Percentiles rank a stretch among this genome's conserved stretches.
Conservation (phyloP, 495 filamentous ascomycete genomes). For the Gamarada debralockiae region DNA sequence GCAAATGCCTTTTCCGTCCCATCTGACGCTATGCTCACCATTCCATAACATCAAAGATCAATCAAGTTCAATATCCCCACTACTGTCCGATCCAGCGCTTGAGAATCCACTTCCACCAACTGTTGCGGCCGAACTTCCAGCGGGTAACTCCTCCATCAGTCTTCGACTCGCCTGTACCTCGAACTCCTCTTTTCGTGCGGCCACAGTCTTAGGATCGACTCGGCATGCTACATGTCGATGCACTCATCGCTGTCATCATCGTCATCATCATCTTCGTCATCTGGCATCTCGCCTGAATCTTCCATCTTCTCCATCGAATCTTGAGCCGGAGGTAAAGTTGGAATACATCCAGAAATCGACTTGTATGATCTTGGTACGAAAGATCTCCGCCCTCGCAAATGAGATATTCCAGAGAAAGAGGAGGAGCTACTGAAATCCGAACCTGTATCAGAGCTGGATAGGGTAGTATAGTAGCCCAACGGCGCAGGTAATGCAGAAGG, state of each 20-base stretch:
- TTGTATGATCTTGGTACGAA: constrained; percentile 2
- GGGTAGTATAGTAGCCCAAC: constrained; percentile 8
- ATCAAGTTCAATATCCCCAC: not conserved
- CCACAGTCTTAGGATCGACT: constrained; percentile 12
- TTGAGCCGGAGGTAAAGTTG: not conserved
- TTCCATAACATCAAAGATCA: too few relatives aligned
- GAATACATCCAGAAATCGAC: not conserved
- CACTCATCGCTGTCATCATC: constrained; percentile 13
- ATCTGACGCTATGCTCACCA: too few relatives aligned
- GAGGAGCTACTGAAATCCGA: constrained; percentile 26
- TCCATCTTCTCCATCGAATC: not conserved
- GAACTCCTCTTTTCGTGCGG: constrained; percentile 11
- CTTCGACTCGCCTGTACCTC: constrained; percentile 12
- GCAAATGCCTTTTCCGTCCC: too few relatives aligned
- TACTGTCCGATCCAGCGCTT: constrained; percentile 13
- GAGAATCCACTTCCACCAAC: constrained; percentile 39
- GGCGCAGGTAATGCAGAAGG: constrained; percentile 42
- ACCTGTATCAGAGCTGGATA: constrained; percentile 30
- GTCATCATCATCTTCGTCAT: constrained; percentile 21
- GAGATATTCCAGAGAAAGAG: constrained; percentile 10
- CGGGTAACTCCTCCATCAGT: constrained; percentile 6
- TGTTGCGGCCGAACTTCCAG: constrained; percentile 41
- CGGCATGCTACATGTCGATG: constrained; percentile 18
- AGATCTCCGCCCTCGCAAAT: constrained; percentile 20
- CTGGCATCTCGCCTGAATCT: constrained; percentile 18